Base-by-base conservation (phyloP, 192 early-diverging fungal species). In the Glomus cerebriforme region DNA sequence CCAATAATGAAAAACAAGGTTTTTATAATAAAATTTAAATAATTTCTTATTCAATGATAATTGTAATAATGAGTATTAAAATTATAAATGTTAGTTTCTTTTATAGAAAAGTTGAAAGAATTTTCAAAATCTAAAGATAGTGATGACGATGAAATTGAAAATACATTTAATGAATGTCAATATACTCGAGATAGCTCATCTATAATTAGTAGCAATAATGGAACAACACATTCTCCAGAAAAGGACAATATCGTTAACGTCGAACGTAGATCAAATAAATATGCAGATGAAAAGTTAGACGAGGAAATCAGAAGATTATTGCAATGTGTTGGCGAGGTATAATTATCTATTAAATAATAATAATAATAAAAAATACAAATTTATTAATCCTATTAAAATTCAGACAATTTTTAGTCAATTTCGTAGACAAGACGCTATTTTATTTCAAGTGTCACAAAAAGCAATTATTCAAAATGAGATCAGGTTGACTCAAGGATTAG, bases 301-400 rank as follows among this genome's bases (percentile, higher is more conserved):
- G 47, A 75, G 31, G 73, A 75, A 75, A 75, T 75, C 10, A 75
- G 34, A 75, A 60, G 29, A 49, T 75, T 75, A 60, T 75, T 75
- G 29, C 54, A 75, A 75, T n/a, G 39, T 26, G 32, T 75, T 75
- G 73, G 73, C 15, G 73, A 75, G 73, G 73, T 75, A 60, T 34
- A 34, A n/a, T 24, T 34, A 58, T 39, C 10, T 24, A 19, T n/a
- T n/a, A 29, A 26, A 5, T 26, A 64, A 4, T 12, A 63, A 31
- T 15, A 63, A 29, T 31, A 31, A n/a, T 8, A n/a, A n/a, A 1
- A 31, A 35, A n/a, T 35, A 39, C 7, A 68, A 68, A n/a, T 31
- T 37, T 22, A 68, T 35, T 39, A 39, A 39, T 37, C n/a, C 10
- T 8, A 26, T 2, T 39, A n/a, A 68, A n/a, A 65, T 24, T 3